Evolutionary conservation across 2,329 filamentous ascomycete genomes (phyloP), one percentile per base, ranked within the genome.

Genomic region (Talaromyces sp.): DNA sequence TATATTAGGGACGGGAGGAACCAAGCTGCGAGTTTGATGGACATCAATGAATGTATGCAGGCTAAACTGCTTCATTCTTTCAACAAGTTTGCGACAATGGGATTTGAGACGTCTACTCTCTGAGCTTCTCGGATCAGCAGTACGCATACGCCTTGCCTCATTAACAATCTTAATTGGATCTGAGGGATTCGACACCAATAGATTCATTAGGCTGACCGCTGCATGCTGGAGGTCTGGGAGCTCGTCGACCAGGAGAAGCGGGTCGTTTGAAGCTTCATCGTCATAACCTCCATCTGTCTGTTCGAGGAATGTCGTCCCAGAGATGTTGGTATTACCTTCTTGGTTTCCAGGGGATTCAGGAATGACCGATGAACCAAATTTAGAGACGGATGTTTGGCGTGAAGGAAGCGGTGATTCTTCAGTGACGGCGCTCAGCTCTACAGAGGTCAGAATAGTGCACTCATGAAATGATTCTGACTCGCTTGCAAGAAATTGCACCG

Each of bases 191-290:
- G 71, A 69, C 5, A 70, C 62, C 8, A 77, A 64, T 3, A 75
- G 64, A 11, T 72, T 64, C 19, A 79, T 54, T 2, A 78, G 59
- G n/a, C 61, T 57, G 10, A 57, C 55, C 7, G 75, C 66, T 3
- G 64, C 60, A 35, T 63, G 52, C 19, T 72, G 68, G 4, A 78
- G 64, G 22, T 73, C 69, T 17, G 70, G 70, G 6, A 79, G 65
- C 10, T 64, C 62, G 44, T 78, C 73, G 3, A 73, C 57, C 61
- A 77, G 70, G 36, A 70, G 62, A 7, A 70, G 57, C 4, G 61
- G 56, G 42, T 78, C 70, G 6, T 74, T 51, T 4, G 69, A 65
- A 0, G 66, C 63, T 9, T 55, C 52, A 20, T 60, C 53, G 6
- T 51, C n/a, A 60, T 63, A 16, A 55, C 57, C 17, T 66, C 16